These are phyloP conservation scores for Ceratonia siliqua DNA, from an alignment of 306 rosid species.

Conservation along the genomic window DNA sequence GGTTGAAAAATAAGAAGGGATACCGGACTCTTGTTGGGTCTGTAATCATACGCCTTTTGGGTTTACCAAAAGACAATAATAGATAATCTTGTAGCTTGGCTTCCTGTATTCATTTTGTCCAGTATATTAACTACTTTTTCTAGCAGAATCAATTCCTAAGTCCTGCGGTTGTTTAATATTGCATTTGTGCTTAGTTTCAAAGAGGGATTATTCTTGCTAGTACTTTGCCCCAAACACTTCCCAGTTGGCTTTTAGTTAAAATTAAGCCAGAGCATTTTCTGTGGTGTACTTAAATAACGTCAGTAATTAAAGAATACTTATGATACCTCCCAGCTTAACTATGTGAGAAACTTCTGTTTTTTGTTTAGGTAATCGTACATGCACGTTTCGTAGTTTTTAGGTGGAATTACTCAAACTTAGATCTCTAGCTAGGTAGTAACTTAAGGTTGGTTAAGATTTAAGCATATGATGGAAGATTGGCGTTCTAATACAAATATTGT, in stretches of 20 bases:
- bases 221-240: not conserved
- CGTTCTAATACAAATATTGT: not conserved
- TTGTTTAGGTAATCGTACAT: not conserved
- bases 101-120: not conserved
- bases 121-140: not conserved
- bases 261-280: not conserved
- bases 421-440: not conserved
- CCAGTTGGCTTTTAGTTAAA: not conserved
- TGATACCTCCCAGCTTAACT: not conserved
- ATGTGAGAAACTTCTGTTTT: not conserved
- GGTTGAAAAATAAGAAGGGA: not conserved
- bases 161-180: not conserved
- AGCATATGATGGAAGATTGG: not conserved
- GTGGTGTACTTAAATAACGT: not conserved
- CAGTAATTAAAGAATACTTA: not conserved
- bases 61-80: conserved; percentile 20
- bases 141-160: not conserved
- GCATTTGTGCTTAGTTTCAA: not conserved
- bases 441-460: not conserved
- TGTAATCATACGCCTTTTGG: conserved; percentile 13
- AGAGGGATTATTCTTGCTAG: not conserved
- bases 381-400: not conserved
- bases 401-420: not conserved
- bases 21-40: conserved; percentile 5
- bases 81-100: not conserved